phyloP scores from a whole-genome alignment of 1,284 basidiomycete genomes.

The Boletus semigastroideus region DNA sequence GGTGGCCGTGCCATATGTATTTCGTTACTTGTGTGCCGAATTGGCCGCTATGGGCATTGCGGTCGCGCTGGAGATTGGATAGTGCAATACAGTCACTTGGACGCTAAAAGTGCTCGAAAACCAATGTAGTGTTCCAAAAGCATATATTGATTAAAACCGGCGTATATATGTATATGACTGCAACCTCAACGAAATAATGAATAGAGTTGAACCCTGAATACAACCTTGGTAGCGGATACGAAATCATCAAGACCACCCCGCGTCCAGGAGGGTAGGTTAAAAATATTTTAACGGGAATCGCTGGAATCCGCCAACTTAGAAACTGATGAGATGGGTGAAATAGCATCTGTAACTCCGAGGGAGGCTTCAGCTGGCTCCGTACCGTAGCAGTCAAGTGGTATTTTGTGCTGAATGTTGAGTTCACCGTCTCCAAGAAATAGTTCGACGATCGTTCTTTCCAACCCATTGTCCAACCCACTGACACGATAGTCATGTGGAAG shows the following conservation, averaged over 20 bases:
- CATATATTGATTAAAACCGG: constrained; percentile 19
- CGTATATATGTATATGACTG: constrained; percentile 12
- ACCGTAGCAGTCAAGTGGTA: not conserved
- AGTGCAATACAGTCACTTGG: constrained; percentile 28
- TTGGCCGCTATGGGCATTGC: constrained; percentile 84
- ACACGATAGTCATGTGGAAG: constrained; percentile 11
- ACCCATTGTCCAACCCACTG: constrained; percentile 25
- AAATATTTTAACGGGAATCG: constrained; percentile 16
- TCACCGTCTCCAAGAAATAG: constrained; percentile 46
- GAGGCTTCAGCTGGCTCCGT: constrained; percentile 5
- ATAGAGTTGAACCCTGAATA: constrained; percentile 19
- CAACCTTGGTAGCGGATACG: constrained; percentile 8
- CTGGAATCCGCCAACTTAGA: constrained; percentile 3
- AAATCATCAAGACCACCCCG: constrained; percentile 5
- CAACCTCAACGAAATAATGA: constrained; percentile 10
- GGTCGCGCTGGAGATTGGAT: constrained; percentile 67
- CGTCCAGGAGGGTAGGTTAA: not conserved
- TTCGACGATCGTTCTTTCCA: constrained; percentile 47
- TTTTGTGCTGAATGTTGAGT: not conserved
- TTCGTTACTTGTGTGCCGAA: constrained; percentile 85
- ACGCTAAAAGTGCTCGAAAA: not conserved
- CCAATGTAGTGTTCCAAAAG: constrained; percentile 10
- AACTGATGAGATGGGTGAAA: not conserved
- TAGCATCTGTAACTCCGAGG: not conserved
- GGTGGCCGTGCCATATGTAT: constrained; percentile 94